Evolutionary conservation across 345 rosid genomes (phyloP).

Genomic region (Physaria fendleri): DNA sequence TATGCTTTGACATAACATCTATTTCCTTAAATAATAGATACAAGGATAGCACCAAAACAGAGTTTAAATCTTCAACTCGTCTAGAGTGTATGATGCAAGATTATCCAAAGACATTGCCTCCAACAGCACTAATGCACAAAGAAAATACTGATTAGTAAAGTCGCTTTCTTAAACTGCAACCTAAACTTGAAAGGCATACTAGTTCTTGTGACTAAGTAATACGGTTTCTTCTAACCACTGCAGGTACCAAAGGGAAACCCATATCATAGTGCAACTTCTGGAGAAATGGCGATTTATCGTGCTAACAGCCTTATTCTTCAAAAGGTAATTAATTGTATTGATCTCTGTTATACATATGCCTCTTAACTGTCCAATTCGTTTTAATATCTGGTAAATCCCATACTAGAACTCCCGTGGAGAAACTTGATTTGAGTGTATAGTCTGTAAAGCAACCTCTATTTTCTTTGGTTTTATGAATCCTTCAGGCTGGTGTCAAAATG

Average conservation of each 20-base stretch:
- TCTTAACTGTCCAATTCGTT: neutral
- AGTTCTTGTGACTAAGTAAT: constrained; percentile 9
- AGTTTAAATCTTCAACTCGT: constrained; percentile 86
- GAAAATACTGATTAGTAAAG: neutral
- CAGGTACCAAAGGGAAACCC: constrained; percentile 94
- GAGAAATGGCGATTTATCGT: constrained; percentile 84
- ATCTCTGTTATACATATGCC: neutral
- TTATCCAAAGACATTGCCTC: constrained; percentile 88
- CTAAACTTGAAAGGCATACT: neutral
- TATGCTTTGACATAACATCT: constrained; percentile 10
- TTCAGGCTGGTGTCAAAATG: constrained; percentile 67
- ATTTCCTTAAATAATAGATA: constrained; percentile 43
- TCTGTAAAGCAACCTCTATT: neutral
- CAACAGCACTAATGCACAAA: constrained; percentile 38
- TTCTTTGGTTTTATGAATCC: constrained; percentile 15
- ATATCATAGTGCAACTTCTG: constrained; percentile 92
- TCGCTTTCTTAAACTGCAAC: neutral
- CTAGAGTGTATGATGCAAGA: constrained; percentile 99
- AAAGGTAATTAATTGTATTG: constrained; percentile 35
- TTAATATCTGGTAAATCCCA: neutral
- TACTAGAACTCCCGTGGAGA: neutral
- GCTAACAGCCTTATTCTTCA: constrained; percentile 71
- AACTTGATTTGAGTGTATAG: neutral
- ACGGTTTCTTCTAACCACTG: neutral
- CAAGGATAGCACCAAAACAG: constrained; percentile 84